These are phyloP conservation scores for Monascus ruber DNA, from an alignment of 2,329 filamentous ascomycete genomes.

Conservation along the genomic window DNA sequence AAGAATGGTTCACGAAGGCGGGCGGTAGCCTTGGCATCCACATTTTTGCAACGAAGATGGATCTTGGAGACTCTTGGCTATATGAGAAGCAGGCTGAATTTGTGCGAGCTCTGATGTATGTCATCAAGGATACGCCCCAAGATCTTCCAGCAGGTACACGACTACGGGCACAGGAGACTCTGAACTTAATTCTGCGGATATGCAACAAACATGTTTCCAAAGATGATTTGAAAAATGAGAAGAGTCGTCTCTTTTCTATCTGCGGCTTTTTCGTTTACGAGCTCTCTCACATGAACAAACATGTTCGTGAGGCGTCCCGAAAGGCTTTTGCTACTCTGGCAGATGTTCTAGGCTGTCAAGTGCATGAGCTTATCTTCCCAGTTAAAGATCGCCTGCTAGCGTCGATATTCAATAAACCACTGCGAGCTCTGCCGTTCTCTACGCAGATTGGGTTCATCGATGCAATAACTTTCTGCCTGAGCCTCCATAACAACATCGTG, in stretches of 20 bases:
- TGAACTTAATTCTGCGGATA: constrained; percentile 65
- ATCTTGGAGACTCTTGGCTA: constrained; percentile 76
- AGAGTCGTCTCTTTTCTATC: constrained; percentile 59
- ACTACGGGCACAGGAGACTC: constrained; percentile 66
- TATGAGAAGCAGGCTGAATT: constrained; percentile 75
- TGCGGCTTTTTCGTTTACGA: constrained; percentile 81
- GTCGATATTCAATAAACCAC: constrained; percentile 88
- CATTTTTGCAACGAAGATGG: constrained; percentile 71
- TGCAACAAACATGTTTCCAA: constrained; percentile 72
- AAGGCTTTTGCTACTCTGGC: constrained; percentile 71
- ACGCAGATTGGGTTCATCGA: constrained; percentile 98
- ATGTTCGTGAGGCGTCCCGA: constrained; percentile 81
- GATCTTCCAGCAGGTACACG: constrained; percentile 87
- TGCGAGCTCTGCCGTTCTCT: constrained; percentile 83
- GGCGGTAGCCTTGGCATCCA: constrained; percentile 86
- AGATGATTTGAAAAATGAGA: constrained; percentile 60
- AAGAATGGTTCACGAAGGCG: constrained; percentile 98
- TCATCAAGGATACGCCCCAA: constrained; percentile 95
- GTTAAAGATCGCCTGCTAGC: constrained; percentile 82
- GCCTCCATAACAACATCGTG: constrained; percentile 77
- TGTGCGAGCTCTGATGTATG: constrained; percentile 82
- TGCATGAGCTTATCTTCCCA: constrained; percentile 79
- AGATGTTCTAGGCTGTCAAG: constrained; percentile 61
- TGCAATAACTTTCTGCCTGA: constrained; percentile 89
- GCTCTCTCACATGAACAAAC: constrained; percentile 87